phyloP scores from a whole-genome alignment of 1,284 basidiomycete species.

The Leccinum huronense region DNA sequence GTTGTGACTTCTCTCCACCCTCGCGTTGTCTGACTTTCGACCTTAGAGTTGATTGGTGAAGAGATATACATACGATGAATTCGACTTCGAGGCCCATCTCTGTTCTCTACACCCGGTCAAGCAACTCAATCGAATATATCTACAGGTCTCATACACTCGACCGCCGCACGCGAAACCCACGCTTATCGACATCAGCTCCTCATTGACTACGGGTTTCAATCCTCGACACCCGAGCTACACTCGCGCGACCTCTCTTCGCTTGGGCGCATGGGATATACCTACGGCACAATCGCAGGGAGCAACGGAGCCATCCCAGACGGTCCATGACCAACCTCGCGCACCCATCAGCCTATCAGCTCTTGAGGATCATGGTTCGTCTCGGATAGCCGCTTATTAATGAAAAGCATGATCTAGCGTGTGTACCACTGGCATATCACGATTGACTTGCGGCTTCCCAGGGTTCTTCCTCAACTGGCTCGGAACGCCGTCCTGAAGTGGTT shows the following conservation, averaged over 20 bases:
- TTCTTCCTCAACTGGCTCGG: constrained; percentile 59
- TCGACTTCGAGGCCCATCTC: too few relatives aligned
- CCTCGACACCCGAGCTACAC: constrained; percentile 13
- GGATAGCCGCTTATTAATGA: constrained; percentile 8
- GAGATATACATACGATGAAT: too few relatives aligned
- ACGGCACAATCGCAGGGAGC: neutral
- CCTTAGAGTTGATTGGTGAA: too few relatives aligned
- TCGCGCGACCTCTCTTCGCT: neutral
- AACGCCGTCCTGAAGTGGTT: constrained; percentile 41
- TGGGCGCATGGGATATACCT: neutral
- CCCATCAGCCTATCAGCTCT: constrained; percentile 1
- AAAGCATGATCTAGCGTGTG: constrained; percentile 18
- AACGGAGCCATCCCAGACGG: neutral
- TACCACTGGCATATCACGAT: constrained; percentile 16
- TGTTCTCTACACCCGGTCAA: too few relatives aligned
- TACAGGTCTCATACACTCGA: neutral
- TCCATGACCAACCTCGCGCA: constrained; percentile 7
- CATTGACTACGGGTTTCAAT: constrained; percentile 1
- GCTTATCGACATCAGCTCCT: constrained; percentile 7
- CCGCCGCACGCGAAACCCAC: constrained; percentile 15
- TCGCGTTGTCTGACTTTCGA: too few relatives aligned
- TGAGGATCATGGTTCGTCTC: constrained; percentile 13
- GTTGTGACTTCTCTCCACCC: too few relatives aligned
- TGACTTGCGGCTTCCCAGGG: constrained; percentile 52
- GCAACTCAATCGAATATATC: too few relatives aligned